These are phyloP conservation scores for Symbiodinium natans DNA, from an alignment of 73 alveolate species.

Conservation along the genomic window DNA sequence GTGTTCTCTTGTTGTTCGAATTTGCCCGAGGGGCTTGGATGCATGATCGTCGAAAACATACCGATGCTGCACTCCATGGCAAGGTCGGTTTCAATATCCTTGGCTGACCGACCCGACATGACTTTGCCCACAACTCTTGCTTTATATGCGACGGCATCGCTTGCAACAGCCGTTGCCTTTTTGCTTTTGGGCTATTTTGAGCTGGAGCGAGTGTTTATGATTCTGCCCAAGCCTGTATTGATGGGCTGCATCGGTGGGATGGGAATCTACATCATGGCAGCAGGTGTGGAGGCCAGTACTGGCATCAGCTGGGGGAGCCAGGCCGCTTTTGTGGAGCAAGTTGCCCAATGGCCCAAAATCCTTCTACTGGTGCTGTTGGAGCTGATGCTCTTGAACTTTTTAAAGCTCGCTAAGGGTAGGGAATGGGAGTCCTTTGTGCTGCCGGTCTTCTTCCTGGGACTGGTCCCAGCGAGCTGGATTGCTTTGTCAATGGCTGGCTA, in stretches of 20 bases:
- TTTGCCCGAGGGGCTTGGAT: constrained; percentile 68
- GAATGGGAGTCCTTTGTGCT: constrained; percentile 27
- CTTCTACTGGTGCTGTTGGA: constrained; percentile 25
- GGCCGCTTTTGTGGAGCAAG: constrained; percentile 19
- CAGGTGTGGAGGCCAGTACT: constrained; percentile 66
- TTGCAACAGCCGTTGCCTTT: constrained; percentile 39
- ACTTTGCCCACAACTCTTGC: constrained; percentile 37
- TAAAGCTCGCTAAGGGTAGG: neutral
- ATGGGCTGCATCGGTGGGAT: constrained; percentile 85
- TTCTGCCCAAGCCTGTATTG: constrained; percentile 66
- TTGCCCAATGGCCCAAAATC: constrained; percentile 51
- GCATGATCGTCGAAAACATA: constrained; percentile 71
- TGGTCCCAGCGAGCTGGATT: constrained; percentile 37
- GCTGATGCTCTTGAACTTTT: constrained; percentile 7
- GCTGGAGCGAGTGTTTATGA: constrained; percentile 49
- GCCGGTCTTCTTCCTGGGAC: constrained; percentile 52
- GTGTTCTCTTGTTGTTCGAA: constrained; percentile 42
- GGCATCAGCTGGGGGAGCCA: constrained; percentile 52
- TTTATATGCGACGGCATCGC: constrained; percentile 3
- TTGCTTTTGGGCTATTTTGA: constrained; percentile 22
- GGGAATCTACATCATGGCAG: constrained; percentile 51
- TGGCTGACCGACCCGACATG: constrained; percentile 27
- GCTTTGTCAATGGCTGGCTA: neutral
- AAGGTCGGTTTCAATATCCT: neutral
- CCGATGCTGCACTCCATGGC: constrained; percentile 91